Percentiles rank a stretch among this genome's conserved stretches.
These are phyloP conservation scores for Myxozyma kluyveri DNA, from an alignment of 805 yeast genomes.

Conservation along the genomic window DNA sequence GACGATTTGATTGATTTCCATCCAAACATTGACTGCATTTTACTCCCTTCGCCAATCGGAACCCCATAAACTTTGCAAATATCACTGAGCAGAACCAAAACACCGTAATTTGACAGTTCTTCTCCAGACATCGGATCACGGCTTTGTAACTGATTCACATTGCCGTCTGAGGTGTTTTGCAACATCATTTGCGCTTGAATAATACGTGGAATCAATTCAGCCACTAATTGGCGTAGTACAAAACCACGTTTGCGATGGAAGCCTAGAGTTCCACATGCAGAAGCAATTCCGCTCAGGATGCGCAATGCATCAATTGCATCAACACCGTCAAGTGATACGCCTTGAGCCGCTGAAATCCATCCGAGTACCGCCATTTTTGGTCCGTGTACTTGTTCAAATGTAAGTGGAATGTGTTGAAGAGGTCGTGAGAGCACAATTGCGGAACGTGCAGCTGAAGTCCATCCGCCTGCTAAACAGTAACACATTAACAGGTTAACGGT, in stretches of 20 bases:
- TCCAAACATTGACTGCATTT: slow-evolving; percentile 35
- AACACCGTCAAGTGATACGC: slow-evolving; percentile 22
- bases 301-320: slow-evolving; percentile 35
- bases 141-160: not conserved
- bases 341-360: slow-evolving; percentile 27
- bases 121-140: slow-evolving; percentile 4
- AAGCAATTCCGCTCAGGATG: slow-evolving; percentile 63
- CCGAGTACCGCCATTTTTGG: slow-evolving; percentile 29
- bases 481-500: slow-evolving; percentile 58
- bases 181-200: slow-evolving; percentile 26
- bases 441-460: slow-evolving; percentile 45
- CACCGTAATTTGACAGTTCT: slow-evolving; percentile 33
- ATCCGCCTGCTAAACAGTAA: slow-evolving; percentile 49
- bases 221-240: slow-evolving; percentile 62
- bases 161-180: not conserved
- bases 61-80: slow-evolving; percentile 56
- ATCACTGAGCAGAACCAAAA: slow-evolving; percentile 47
- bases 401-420: slow-evolving; percentile 21
- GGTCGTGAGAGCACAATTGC: slow-evolving; percentile 46
- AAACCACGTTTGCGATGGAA: slow-evolving; percentile 67
- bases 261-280: slow-evolving; percentile 59
- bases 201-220: slow-evolving; percentile 39
- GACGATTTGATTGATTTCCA: slow-evolving; percentile 62
- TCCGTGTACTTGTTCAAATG: slow-evolving; percentile 6
- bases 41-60: slow-evolving; percentile 29